These are phyloP conservation scores for Globisporangium abappressorium DNA, from an alignment of 352 stramenopile genomes.

Conservation along the genomic window DNA sequence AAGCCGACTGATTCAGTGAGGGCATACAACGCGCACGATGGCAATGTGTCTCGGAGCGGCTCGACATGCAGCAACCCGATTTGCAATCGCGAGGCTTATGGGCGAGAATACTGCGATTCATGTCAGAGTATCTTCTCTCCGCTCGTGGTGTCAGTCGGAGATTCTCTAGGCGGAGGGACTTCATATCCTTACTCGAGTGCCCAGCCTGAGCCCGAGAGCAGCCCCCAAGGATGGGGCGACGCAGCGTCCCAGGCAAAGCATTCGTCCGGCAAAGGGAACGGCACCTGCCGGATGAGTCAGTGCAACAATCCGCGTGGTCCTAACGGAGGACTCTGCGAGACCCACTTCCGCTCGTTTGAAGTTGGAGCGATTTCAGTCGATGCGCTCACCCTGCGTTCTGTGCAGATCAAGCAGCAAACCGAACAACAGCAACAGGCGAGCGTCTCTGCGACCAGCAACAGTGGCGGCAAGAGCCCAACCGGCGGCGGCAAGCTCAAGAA, in stretches of 20 bases:
- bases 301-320: slow-evolving; percentile 23
- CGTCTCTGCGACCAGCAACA: slow-evolving; percentile 13
- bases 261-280: slow-evolving; percentile 7
- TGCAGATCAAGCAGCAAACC: slow-evolving; percentile 17
- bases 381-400: slow-evolving; percentile 48
- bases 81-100: slow-evolving; percentile 51
- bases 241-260: slow-evolving; percentile 16
- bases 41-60: slow-evolving; percentile 6
- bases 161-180: slow-evolving; percentile 14
- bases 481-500: slow-evolving; percentile 37
- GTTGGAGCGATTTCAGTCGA: slow-evolving; percentile 54
- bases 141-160: slow-evolving; percentile 41
- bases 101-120: slow-evolving; percentile 52
- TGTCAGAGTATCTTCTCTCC: slow-evolving; percentile 63
- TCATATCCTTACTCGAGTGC: slow-evolving; percentile 25
- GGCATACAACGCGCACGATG: slow-evolving; percentile 18
- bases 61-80: slow-evolving; percentile 52
- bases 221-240: slow-evolving; percentile 17
- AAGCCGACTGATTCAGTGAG: slow-evolving; percentile 19
- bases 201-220: slow-evolving; percentile 22
- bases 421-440: slow-evolving; percentile 21
- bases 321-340: slow-evolving; percentile 39
- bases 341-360: slow-evolving; percentile 50
- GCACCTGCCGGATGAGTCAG: slow-evolving; percentile 39
- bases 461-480: slow-evolving; percentile 14